Base-by-base conservation (phyloP, 2,329 filamentous ascomycete species). In the Aquanectria penicillioides region DNA sequence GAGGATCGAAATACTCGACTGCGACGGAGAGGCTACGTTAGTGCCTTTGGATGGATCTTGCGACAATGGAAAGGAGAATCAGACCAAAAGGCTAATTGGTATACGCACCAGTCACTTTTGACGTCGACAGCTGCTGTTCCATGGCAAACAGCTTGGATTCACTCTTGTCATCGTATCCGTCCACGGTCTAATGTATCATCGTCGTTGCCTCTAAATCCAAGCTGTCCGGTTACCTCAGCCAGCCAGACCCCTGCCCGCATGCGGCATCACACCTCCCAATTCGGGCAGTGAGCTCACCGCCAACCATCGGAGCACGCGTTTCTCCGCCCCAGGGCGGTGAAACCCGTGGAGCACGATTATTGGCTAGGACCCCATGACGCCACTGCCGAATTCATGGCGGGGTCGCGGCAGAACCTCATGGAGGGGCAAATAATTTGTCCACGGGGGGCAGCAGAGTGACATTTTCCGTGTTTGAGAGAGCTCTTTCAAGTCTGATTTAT, bases 1-100 rank as follows among this genome's bases (percentile, higher is more conserved):
- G 91, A 50, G 95, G 94, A 79, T 99, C 95, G 80, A 91, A 93
- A 80, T 97, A 99, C 82, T 98, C 94, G 80, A 97, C 93, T 97
- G 17, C 23, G 38, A 37, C 38, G 48, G 61, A 57, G 60, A 65
- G 22, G 47, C 52, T 34, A 50, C 63, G 65, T 69, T 63, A 69
- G 67, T 52, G 40, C 6, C 11, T 25, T n/a, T 23, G 12, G 25
- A 33, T 20, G 15, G n/a, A 17, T 11, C 26, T 38, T 34, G 26
- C 11, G 13, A n/a, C 22, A 48, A 28, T 13, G 15, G 26, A 25
- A 37, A 11, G 26, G 15, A 49, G 31, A 33, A 46, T 6, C 36
- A 44, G 28, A 22, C 6, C 18, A n/a, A 18, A n/a, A 50, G 11
- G 7, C 18, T 10, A 4, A 15, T 28, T 20, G 12, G 15, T n/a